phyloP scores from a whole-genome alignment of 2,329 filamentous ascomycete species.

The Graphilbum fragrans region DNA sequence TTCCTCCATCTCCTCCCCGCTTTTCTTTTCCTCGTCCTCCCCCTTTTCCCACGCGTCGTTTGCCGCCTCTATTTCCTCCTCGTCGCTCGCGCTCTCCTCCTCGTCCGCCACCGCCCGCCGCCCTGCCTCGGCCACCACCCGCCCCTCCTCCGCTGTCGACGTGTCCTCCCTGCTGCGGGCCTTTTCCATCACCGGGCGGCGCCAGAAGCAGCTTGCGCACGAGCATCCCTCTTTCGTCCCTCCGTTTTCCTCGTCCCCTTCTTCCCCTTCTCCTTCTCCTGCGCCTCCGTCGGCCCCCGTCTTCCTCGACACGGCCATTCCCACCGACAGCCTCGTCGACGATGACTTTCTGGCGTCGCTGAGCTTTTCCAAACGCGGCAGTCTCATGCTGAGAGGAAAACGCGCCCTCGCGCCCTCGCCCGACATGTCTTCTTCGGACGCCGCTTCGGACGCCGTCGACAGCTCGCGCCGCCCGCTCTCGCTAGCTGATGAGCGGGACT shows the following conservation, averaged over 20 bases:
- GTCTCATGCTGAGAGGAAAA: conserved; percentile 46
- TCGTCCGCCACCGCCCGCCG: neutral
- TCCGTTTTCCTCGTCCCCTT: neutral
- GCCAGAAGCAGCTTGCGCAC: too few relatives aligned
- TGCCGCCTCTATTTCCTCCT: neutral
- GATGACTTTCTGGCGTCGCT: conserved; percentile 44
- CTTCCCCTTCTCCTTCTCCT: neutral
- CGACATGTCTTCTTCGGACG: too few relatives aligned
- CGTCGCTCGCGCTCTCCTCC: neutral
- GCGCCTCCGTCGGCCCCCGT: neutral
- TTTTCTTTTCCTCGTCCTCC: neutral
- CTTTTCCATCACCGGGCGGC: conserved; percentile 7
- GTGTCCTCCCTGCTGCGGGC: conserved; percentile 1
- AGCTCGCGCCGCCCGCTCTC: conserved; percentile 26
- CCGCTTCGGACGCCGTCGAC: neutral
- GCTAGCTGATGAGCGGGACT: conserved; percentile 47
- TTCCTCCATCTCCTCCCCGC: neutral
- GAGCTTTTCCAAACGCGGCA: conserved; percentile 51
- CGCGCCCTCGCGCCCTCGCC: conserved; percentile 10
- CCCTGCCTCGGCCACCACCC: conserved; percentile 1
- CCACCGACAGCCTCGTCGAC: conserved; percentile 42
- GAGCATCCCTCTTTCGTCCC: neutral
- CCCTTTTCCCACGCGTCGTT: too few relatives aligned
- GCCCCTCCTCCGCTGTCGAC: neutral
- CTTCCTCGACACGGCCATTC: conserved; percentile 40